These are phyloP conservation scores for Trypanosoma conorhini DNA, from an alignment of 208 protist genomes.

Conservation along the genomic window DNA sequence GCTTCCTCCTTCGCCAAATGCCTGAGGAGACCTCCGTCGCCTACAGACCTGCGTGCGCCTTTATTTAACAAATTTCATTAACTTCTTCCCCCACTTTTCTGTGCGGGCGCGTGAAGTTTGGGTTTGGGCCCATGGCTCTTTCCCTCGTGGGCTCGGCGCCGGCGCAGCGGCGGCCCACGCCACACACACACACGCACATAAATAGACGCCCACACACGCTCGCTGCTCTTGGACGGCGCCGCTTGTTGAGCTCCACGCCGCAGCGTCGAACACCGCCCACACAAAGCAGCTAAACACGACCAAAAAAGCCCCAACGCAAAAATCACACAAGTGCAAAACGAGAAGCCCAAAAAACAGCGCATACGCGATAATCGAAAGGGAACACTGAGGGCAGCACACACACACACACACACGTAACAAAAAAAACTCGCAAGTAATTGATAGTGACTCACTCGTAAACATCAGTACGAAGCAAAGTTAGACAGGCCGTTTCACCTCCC, in stretches of 20 bases:
- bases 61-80: neutral
- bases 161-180: neutral
- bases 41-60: no score
- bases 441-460: no score
- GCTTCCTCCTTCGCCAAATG: no score
- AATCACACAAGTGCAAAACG: neutral
- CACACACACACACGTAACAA: no score
- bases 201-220: neutral
- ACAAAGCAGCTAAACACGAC: neutral
- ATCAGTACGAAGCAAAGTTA: neutral
- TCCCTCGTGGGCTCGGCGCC: neutral
- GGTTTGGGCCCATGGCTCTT: neutral
- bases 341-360: neutral
- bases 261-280: no score
- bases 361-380: no score
- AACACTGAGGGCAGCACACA: no score
- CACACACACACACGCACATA: neutral
- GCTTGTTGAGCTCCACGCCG: no score
- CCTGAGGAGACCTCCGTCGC: no score
- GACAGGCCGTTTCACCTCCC: neutral
- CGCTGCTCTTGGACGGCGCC: no score
- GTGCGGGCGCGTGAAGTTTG: neutral
- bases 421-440: no score
- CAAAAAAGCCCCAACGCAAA: neutral
- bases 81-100: neutral